Conservation (phyloP, 371 early-diverging fungal genomes). For the Rhizopus delemar region DNA sequence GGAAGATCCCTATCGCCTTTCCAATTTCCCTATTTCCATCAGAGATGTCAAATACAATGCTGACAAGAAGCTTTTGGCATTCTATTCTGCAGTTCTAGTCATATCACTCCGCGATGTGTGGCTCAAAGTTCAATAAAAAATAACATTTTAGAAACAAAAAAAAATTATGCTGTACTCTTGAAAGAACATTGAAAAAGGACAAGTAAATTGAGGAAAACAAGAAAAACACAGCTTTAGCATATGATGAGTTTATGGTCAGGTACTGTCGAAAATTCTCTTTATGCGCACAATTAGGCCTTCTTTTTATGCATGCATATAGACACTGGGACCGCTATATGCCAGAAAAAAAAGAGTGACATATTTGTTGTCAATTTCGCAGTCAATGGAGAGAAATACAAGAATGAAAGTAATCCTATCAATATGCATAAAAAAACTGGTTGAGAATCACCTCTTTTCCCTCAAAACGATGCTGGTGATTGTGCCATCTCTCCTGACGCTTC, state of each 20-base stretch:
- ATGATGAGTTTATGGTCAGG: conserved; percentile 66
- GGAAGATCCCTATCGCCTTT: conserved; percentile 41
- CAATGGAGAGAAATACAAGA: conserved; percentile 25
- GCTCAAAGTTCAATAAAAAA: too few species aligned
- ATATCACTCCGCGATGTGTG: background rate
- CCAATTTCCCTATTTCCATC: conserved; percentile 52
- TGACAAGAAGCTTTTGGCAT: conserved; percentile 46
- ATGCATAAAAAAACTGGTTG: conserved; percentile 50
- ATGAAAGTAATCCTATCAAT: conserved; percentile 47
- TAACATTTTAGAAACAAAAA: too few species aligned
- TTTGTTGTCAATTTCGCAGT: conserved; percentile 50
- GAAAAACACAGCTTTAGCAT: conserved; percentile 56
- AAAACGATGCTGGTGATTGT: conserved; percentile 62
- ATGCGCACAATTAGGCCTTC: background rate
- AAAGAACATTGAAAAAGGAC: conserved; percentile 48
- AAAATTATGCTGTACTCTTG: conserved; percentile 20
- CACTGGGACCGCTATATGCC: conserved; percentile 68
- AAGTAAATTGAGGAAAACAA: conserved; percentile 37
- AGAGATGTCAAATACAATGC: conserved; percentile 50
- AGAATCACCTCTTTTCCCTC: conserved; percentile 60
- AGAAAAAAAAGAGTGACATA: conserved; percentile 59
- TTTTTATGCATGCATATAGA: conserved; percentile 21
- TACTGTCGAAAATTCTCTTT: conserved; percentile 3
- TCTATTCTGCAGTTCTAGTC: conserved; percentile 56
- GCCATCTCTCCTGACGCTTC: conserved; percentile 67